Percentiles rank a stretch among this genome's conserved stretches.
These are phyloP conservation scores for Graphium sp. DNA, from an alignment of 2,329 filamentous ascomycete species.

Conservation along the genomic window DNA sequence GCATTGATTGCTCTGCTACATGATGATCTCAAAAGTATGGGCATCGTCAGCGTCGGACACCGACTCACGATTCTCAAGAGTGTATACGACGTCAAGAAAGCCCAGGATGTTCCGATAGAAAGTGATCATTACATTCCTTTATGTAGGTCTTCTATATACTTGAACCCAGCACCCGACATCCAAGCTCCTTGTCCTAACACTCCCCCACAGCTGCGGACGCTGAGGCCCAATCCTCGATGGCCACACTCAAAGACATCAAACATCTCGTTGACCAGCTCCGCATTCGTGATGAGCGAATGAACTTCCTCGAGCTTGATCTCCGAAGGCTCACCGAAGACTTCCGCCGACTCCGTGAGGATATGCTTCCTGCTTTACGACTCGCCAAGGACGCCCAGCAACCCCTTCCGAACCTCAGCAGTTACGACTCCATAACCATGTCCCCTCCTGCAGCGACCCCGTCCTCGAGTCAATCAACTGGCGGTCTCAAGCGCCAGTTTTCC, in stretches of 20 bases:
- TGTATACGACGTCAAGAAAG: conserved; percentile 91
- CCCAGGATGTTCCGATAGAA: conserved; percentile 80
- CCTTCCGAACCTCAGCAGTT: conserved; percentile 40
- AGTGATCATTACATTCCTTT: conserved; percentile 86
- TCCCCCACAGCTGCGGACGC: conserved; percentile 60
- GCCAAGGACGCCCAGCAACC: conserved; percentile 87
- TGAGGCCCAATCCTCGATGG: conserved; percentile 68
- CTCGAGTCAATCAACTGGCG: conserved; percentile 30
- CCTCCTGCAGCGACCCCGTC: conserved; percentile 41
- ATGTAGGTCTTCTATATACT: conserved; percentile 58
- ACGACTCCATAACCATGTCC: conserved; percentile 26
- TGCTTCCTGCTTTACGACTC: conserved; percentile 77
- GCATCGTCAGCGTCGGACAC: conserved; percentile 82
- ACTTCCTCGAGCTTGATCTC: conserved; percentile 66
- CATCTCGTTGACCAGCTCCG: conserved; percentile 80
- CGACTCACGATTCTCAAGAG: conserved; percentile 87
- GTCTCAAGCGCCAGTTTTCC: conserved; percentile 55
- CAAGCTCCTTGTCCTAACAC: neutral
- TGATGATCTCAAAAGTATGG: conserved; percentile 90
- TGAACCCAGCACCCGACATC: conserved; percentile 3
- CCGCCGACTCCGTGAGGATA: conserved; percentile 72
- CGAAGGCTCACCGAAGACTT: conserved; percentile 78
- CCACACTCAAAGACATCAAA: conserved; percentile 85
- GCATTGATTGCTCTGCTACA: conserved; percentile 78
- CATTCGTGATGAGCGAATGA: conserved; percentile 79